phyloP scores from a whole-genome alignment of 2,329 filamentous ascomycete genomes.

The Colletotrichum sp. region DNA sequence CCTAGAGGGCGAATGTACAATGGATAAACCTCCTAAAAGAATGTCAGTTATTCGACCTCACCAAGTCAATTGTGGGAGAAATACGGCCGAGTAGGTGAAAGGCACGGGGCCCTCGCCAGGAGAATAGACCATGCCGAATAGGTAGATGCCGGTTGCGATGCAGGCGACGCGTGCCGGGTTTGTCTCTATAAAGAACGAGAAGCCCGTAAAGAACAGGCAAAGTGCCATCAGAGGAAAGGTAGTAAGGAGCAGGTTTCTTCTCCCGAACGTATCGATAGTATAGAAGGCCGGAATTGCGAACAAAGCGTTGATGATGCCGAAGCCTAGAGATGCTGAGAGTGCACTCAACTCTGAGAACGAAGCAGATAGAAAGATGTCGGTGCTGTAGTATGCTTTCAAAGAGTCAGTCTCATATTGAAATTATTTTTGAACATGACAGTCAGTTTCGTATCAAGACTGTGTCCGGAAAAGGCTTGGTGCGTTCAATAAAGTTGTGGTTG shows the following conservation, averaged over 20 bases:
- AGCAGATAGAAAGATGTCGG: constrained; percentile 63
- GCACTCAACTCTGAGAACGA: constrained; percentile 55
- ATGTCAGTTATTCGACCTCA: too few species aligned
- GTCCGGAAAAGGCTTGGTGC: not conserved
- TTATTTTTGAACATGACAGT: not conserved
- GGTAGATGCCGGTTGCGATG: constrained; percentile 53
- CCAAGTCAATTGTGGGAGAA: too few species aligned
- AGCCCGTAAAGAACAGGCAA: constrained; percentile 50
- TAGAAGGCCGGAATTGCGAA: constrained; percentile 68
- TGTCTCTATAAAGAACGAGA: constrained; percentile 48
- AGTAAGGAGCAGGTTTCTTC: constrained; percentile 64
- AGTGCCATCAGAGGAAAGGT: constrained; percentile 70
- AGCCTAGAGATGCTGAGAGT: constrained; percentile 65
- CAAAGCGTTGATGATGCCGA: constrained; percentile 68
- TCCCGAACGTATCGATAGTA: constrained; percentile 72
- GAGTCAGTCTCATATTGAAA: not conserved
- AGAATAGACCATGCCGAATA: constrained; percentile 61
- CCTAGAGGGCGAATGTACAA: constrained; percentile 65
- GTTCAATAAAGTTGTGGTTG: not conserved
- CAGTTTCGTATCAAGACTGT: not conserved
- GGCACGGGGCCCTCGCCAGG: constrained; percentile 64
- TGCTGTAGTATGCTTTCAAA: constrained; percentile 58
- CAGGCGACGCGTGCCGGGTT: constrained; percentile 41
- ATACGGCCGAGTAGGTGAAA: constrained; percentile 65
- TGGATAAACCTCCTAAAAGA: constrained; percentile 56